These are phyloP conservation scores for Dimargaris verticillata DNA, from an alignment of 192 early-diverging fungal species.

Conservation along the genomic window DNA sequence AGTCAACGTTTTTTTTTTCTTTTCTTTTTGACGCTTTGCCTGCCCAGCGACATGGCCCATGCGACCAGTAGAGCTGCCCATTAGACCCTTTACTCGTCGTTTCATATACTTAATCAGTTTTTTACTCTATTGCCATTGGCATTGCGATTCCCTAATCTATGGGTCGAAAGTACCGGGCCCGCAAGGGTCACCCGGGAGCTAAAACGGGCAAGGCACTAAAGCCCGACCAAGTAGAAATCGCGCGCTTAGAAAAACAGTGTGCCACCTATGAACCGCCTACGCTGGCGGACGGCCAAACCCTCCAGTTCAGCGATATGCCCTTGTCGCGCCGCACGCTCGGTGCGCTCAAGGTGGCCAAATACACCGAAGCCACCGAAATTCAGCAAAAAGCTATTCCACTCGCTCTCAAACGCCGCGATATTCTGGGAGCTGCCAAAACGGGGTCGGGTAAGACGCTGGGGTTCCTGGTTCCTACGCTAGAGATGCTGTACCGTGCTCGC, in stretches of 20 bases:
- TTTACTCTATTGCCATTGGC: no score
- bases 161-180: no score
- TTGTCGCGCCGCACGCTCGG: constrained; percentile 25
- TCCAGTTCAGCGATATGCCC: constrained; percentile 13
- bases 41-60: no score
- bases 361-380: constrained; percentile 85
- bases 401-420: constrained; percentile 49
- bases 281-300: constrained; percentile 15
- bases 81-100: no score
- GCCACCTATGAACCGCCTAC: constrained; percentile 14
- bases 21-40: no score
- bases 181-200: no score
- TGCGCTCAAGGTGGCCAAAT: constrained; percentile 70
- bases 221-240: constrained; percentile 9
- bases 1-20: no score
- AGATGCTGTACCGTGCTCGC: constrained; percentile 59
- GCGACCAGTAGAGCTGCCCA: no score
- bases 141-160: no score
- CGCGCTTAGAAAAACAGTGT: constrained; percentile 22
- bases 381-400: constrained; percentile 63
- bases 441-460: constrained; percentile 74
- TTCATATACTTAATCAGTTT: no score
- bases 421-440: constrained; percentile 73
- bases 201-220: no score
- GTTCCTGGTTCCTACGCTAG: constrained; percentile 67